These are phyloP conservation scores for Monosporascus sp. DNA, from an alignment of 2,329 filamentous ascomycete species.

Conservation along the genomic window DNA sequence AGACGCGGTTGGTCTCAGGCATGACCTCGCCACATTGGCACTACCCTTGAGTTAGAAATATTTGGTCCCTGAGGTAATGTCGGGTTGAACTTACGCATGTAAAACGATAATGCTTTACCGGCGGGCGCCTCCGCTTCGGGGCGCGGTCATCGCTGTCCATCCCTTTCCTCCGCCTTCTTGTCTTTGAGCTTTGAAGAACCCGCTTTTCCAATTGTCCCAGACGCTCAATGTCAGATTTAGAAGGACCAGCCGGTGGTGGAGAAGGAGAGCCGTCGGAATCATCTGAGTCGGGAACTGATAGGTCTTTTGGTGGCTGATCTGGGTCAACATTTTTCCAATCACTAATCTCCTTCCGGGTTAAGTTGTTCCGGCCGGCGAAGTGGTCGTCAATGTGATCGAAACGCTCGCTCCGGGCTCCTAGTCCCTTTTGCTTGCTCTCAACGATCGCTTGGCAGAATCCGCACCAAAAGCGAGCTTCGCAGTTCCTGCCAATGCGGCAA, in stretches of 20 bases:
- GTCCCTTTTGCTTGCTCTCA: slow-evolving; percentile 41
- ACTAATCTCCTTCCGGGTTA: slow-evolving; percentile 38
- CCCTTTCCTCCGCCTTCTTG: slow-evolving; percentile 22
- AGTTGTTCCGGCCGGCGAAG: slow-evolving; percentile 48
- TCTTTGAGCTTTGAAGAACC: slow-evolving; percentile 2
- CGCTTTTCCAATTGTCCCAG: background rate
- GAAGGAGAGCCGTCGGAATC: slow-evolving; percentile 12
- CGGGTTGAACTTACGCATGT: slow-evolving; percentile 12
- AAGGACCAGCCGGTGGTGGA: slow-evolving; percentile 4
- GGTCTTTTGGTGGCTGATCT: slow-evolving; percentile 10
- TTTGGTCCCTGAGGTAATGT: background rate
- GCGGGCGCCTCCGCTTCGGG: slow-evolving; percentile 10
- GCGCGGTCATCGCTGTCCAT: background rate
- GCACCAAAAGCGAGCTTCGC: slow-evolving; percentile 73
- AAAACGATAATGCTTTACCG: slow-evolving; percentile 1
- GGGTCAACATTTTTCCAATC: slow-evolving; percentile 49
- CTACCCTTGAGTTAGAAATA: slow-evolving; percentile 11
- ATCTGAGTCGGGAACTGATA: slow-evolving; percentile 11
- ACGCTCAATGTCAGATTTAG: background rate
- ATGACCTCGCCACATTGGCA: slow-evolving; percentile 17
- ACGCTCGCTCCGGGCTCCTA: slow-evolving; percentile 52
- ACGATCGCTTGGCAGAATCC: slow-evolving; percentile 68
- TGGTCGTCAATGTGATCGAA: slow-evolving; percentile 73
- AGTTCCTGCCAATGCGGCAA: slow-evolving; percentile 60
- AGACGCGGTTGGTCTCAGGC: slow-evolving; percentile 9